Conservation (phyloP, 1,139 yeast genomes). For the Geotrichum siamense region DNA sequence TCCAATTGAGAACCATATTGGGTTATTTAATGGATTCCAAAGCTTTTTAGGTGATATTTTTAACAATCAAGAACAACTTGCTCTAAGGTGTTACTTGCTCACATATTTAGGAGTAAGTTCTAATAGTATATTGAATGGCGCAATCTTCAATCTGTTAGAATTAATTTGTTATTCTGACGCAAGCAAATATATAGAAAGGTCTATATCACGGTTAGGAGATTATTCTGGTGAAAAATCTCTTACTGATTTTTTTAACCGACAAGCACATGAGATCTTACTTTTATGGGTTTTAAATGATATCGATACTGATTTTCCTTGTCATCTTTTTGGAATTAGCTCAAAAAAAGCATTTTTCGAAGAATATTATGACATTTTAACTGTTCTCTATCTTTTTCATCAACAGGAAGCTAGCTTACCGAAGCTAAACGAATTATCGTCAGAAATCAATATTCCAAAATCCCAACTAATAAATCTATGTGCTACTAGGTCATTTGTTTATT, state of each 20-base stretch:
- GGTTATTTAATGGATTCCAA: conserved; percentile 8
- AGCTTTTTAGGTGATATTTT: conserved; percentile 5
- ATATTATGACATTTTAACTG: conserved; percentile 5
- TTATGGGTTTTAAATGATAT: conserved; percentile 13
- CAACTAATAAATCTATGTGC: conserved; percentile 2
- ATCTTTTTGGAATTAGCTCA: conserved; percentile 5
- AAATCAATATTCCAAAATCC: background rate
- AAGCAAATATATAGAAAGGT: conserved; percentile 4
- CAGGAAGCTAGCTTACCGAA: background rate
- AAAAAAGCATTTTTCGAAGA: conserved; percentile 7
- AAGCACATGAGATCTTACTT: conserved; percentile 13
- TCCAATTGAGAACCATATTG: conserved; percentile 8
- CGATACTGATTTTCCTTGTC: conserved; percentile 6
- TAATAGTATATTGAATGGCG: conserved; percentile 6
- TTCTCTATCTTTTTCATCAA: conserved; percentile 1
- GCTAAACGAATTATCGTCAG: conserved; percentile 6
- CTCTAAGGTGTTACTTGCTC: conserved; percentile 10
- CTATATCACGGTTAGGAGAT: background rate
- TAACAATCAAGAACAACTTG: conserved; percentile 9
- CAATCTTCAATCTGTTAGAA: conserved; percentile 10
- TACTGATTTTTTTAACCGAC: conserved; percentile 8
- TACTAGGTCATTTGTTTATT: conserved; percentile 11
- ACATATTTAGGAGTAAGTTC: conserved; percentile 11
- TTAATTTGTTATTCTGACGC: conserved; percentile 8
- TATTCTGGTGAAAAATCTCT: conserved; percentile 3